Evolutionary conservation across 2,329 filamentous ascomycete genomes (phyloP), one percentile per base, ranked within the genome.

Genomic region (Bipolaris bicolor): DNA sequence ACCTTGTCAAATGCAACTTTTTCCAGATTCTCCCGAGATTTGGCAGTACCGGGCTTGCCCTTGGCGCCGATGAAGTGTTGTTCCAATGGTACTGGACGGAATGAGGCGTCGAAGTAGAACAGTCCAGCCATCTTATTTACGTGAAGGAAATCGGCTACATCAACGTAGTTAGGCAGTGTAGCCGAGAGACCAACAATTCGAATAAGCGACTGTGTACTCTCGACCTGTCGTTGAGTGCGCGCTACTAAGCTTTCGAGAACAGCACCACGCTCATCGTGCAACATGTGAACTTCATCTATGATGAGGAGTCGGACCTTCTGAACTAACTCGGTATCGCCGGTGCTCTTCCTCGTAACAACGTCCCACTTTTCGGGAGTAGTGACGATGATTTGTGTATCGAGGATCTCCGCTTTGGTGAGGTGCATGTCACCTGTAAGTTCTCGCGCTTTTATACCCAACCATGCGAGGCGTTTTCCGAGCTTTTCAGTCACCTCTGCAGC

Each of bases 331-430:
- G 95, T 98, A 73, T 99, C 95, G 15, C 96, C 95, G 1, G 93
- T 98, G 55, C 94, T 96, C 78, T 98, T 99, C 60, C 95, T 86
- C 3, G 95, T 99, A 5, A 99, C 91, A 0, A 99, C 95, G 75
- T 99, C 95, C 96, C 96, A 99, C 78, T 99, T 99, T 78, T 99
- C 95, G 34, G 95, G 95, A 0, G 95, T 99, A 0, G 96, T 99
- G 48, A 99, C 95, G 58, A 99, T 97, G 66, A 99, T 95, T 73
- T 99, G 95, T 0, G 95, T 99, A 62, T 93, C 89, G 15, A 97
- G 85, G 60, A 99, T 97, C 77, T 99, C 96, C 1, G 91, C 85
- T 77, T 99, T 99, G 47, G 94, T 97, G 55, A 99, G 84, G 73
- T 99, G 95, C 95, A 99, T 99, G 75, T 99, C 95, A 70, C 95